phyloP scores from a whole-genome alignment of 805 yeast genomes.

The Vanderwaltozyma verrucispora region DNA sequence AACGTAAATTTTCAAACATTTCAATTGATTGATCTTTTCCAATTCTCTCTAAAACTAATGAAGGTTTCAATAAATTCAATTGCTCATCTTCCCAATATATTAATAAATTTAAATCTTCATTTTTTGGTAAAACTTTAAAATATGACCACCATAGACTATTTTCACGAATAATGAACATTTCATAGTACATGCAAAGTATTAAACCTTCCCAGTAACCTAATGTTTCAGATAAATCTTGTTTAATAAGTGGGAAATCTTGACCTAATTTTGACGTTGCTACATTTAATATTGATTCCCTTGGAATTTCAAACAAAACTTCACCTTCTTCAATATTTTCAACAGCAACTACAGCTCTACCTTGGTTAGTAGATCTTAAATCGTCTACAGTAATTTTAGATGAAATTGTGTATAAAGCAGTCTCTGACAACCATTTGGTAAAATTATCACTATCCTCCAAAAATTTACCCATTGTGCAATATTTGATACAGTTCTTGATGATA shows the following conservation, averaged over 20 bases:
- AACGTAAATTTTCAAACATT: constrained; percentile 38
- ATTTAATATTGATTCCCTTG: constrained; percentile 47
- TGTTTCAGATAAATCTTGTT: constrained; percentile 29
- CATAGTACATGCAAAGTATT: constrained; percentile 57
- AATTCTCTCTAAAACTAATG: constrained; percentile 55
- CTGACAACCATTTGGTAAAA: constrained; percentile 38
- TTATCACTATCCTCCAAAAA: constrained; percentile 28
- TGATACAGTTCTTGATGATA: too few relatives aligned
- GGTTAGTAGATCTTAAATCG: constrained; percentile 47
- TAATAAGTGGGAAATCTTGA: constrained; percentile 25
- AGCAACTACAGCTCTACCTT: constrained; percentile 78
- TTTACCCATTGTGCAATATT: not conserved
- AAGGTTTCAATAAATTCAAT: constrained; percentile 48
- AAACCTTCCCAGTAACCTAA: constrained; percentile 68
- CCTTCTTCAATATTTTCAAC: constrained; percentile 45
- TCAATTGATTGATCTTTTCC: constrained; percentile 60
- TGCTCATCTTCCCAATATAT: constrained; percentile 75
- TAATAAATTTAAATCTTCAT: constrained; percentile 44
- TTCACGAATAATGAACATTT: constrained; percentile 35
- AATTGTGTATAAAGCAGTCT: constrained; percentile 33
- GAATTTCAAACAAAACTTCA: constrained; percentile 61
- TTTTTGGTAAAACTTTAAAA: constrained; percentile 56
- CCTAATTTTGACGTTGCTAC: constrained; percentile 44
- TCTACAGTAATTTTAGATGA: constrained; percentile 48
- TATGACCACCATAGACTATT: constrained; percentile 60